These are phyloP conservation scores for Aspergillus bertholletiae DNA, from an alignment of 495 filamentous ascomycete species.

Conservation along the genomic window DNA sequence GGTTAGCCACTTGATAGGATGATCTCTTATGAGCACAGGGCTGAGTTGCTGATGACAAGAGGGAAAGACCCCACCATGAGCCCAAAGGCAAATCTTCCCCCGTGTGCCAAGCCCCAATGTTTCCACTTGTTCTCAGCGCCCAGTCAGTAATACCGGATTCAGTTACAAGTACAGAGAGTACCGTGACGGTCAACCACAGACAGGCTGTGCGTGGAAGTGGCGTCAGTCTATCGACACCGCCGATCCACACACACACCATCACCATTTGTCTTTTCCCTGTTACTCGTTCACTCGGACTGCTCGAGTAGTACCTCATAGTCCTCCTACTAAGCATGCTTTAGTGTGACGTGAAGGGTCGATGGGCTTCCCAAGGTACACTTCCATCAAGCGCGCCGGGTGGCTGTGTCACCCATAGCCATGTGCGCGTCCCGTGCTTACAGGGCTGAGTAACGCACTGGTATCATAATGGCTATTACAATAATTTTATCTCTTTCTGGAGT, in stretches of 20 bases:
- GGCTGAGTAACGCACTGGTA: not conserved
- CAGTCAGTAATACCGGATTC: slow-evolving; percentile 2
- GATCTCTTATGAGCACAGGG: slow-evolving; percentile 14
- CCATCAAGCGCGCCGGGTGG: not conserved
- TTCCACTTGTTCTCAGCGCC: slow-evolving; percentile 1
- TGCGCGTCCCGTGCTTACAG: slow-evolving; percentile 2
- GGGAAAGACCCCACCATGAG: slow-evolving; percentile 16
- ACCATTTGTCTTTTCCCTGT: too few relatives aligned
- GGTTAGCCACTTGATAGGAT: slow-evolving; percentile 16
- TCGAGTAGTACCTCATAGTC: too few relatives aligned
- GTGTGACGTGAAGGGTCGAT: too few relatives aligned
- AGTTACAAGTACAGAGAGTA: not conserved
- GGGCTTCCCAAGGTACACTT: too few relatives aligned
- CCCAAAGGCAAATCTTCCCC: not conserved
- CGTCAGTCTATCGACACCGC: too few relatives aligned
- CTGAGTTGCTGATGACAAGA: slow-evolving; percentile 11
- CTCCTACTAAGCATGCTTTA: too few relatives aligned
- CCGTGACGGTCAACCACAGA: too few relatives aligned
- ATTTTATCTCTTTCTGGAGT: too few relatives aligned
- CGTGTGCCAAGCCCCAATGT: slow-evolving; percentile 3
- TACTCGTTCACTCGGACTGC: too few relatives aligned
- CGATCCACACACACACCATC: too few relatives aligned
- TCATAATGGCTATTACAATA: too few relatives aligned
- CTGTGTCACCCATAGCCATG: not conserved
- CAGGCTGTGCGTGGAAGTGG: not conserved